These are phyloP conservation scores for Plasmodium berghei DNA, from an alignment of 169 alveolate genomes.

Conservation along the genomic window DNA sequence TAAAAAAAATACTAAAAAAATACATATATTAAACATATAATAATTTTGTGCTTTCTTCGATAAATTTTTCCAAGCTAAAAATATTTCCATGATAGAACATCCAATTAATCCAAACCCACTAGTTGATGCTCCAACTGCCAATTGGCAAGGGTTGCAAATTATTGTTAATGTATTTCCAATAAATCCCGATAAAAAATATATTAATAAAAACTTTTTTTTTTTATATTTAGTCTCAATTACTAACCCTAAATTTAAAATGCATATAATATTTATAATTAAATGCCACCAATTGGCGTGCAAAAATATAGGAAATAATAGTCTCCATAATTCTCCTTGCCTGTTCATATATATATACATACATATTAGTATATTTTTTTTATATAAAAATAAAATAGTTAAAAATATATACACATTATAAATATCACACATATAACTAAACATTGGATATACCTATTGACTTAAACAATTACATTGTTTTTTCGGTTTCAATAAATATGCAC, in stretches of 20 bases:
- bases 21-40: slow-evolving; percentile 45
- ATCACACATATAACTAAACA: background rate
- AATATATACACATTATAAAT: background rate
- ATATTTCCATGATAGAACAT: slow-evolving; percentile 76
- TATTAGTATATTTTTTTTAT: background rate
- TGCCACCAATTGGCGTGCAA: slow-evolving; percentile 77
- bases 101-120: slow-evolving; percentile 80
- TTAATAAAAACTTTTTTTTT: slow-evolving; percentile 5
- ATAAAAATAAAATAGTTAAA: background rate
- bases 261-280: slow-evolving; percentile 47
- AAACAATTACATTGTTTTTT: background rate
- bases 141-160: slow-evolving; percentile 77
- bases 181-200: slow-evolving; percentile 54
- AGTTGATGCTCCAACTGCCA: slow-evolving; percentile 81
- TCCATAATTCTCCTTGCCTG: slow-evolving; percentile 73
- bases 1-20: slow-evolving; percentile 61
- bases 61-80: slow-evolving; percentile 75
- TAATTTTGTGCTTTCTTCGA: slow-evolving; percentile 56
- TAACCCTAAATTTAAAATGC: slow-evolving; percentile 73
- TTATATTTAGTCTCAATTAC: slow-evolving; percentile 67
- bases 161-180: slow-evolving; percentile 77
- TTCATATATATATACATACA: background rate
- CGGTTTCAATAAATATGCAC: too few relatives aligned
- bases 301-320: slow-evolving; percentile 62
- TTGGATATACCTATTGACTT: background rate